Conservation (phyloP, 1,139 yeast species). For the Yamadazyma triangularis region DNA sequence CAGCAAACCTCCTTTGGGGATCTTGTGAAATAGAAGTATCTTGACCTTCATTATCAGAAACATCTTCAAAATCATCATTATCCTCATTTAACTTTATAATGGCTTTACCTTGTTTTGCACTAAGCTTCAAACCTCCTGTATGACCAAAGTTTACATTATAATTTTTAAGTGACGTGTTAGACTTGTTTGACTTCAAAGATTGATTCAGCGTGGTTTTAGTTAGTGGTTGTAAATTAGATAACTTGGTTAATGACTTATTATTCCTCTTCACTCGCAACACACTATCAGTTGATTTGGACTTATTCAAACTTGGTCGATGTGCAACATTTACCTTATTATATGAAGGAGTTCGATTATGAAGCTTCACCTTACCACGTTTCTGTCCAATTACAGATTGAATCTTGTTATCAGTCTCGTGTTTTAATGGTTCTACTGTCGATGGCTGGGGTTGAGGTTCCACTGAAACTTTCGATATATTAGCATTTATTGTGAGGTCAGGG, state of each 20-base stretch:
- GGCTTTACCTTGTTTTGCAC: conserved; percentile 38
- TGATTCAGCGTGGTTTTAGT: conserved; percentile 35
- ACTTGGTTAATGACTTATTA: conserved; percentile 35
- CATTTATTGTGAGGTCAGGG: neutral
- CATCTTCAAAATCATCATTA: conserved; percentile 30
- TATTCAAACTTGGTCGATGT: conserved; percentile 29
- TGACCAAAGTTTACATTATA: conserved; percentile 9
- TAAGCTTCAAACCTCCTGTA: conserved; percentile 31
- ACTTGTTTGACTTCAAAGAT: conserved; percentile 27
- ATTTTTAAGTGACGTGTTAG: conserved; percentile 35
- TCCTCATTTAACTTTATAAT: conserved; percentile 36
- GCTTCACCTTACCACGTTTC: conserved; percentile 12
- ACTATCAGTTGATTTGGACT: conserved; percentile 45
- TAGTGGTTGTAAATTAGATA: conserved; percentile 35
- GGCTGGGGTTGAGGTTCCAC: neutral
- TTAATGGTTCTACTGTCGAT: neutral
- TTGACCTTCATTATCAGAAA: conserved; percentile 12
- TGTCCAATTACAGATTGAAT: neutral
- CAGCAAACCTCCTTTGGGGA: neutral
- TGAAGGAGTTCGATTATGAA: conserved; percentile 30
- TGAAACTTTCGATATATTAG: neutral
- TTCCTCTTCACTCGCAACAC: conserved; percentile 30
- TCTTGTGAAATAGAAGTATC: neutral
- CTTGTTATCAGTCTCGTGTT: neutral
- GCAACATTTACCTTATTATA: conserved; percentile 18